Base-by-base conservation (phyloP, 208 protist genomes). In the Acanthamoeba rhysodes region DNA sequence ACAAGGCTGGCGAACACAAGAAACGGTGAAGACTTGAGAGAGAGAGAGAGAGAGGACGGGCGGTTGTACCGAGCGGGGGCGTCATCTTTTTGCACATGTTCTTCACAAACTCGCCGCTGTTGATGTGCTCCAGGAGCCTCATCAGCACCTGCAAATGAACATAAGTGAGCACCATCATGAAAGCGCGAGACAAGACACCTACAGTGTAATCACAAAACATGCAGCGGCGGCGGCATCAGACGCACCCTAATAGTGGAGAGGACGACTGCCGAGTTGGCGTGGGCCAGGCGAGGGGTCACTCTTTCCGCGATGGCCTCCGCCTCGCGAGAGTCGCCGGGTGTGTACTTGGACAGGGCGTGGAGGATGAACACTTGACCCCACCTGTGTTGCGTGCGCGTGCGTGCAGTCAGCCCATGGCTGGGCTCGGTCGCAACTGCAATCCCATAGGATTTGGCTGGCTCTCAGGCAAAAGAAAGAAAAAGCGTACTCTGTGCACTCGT, bases 321-420 rank as follows among this genome's bases (percentile, higher is more conserved):
- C 95, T 98, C 96, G 92, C 85, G 78, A 96, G 72, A 59, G 59
- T 96, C 78, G 10, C 62, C 64, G 20, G 98, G 98, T 2, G 87
- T 95, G 93, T 98, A 99, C 16, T 96, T 95, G 4, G 98, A 96
- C 22, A 99, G 95, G 34, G 99, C 96, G 96, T 99, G 99, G 12
- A 99, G 97, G 68, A 99, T 99, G 96, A 98, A 99, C 90, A 99
- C 96, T 96, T 99, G 99, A 14, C 99, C 99, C 99, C 99, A 99
- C 95, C 96, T 97, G 64, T 22, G 22, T 59, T n/a, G 37, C n/a
- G 62, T 94, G 55, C 48, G 48, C 48, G 48, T 50, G 48, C 48
- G 48, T 50, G 48, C 48, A 14, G 6, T 50, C 48, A 50, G 48
- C 48, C 12, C 48, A 8, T 18, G 32, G 45, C 1, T 94, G 16